Conservation (phyloP, 129 eudicot species). For the Saussurea involucrata region DNA sequence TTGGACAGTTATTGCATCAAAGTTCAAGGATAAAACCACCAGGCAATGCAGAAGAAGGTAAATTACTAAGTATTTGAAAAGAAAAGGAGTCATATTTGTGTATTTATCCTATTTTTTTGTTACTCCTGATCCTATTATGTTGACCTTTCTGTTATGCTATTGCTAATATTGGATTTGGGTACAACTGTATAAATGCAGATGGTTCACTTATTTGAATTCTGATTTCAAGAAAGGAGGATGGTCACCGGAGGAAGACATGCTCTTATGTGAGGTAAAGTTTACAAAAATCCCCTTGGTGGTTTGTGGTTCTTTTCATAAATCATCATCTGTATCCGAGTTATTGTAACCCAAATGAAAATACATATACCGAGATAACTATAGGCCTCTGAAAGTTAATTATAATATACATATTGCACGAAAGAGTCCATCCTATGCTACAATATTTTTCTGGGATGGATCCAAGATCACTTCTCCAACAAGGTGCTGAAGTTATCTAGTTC, state of each 20-base stretch:
- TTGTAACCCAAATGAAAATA: too few species aligned
- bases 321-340: not conserved
- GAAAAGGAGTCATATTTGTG: not conserved
- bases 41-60: conserved; percentile 98
- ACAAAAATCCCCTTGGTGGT: not conserved
- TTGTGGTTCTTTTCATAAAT: not conserved
- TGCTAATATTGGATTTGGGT: not conserved
- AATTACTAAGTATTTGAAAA: not conserved
- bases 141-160: not conserved
- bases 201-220: conserved; percentile 95
- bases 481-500: too few species aligned
- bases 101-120: not conserved
- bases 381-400: too few species aligned
- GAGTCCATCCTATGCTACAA: too few species aligned
- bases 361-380: too few species aligned
- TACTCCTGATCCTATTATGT: not conserved
- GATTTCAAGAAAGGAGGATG: conserved; percentile 97
- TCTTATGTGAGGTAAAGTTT: conserved; percentile 60
- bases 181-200: conserved; percentile 38
- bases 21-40: conserved; percentile 82
- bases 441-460: too few species aligned
- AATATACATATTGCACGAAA: too few species aligned
- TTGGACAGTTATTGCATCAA: conserved; percentile 93
- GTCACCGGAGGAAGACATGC: conserved; percentile 95
- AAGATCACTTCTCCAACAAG: too few species aligned